Evolutionary conservation across 768 basidiomycete genomes (phyloP).

Genomic region (Podaxis pistillaris): DNA sequence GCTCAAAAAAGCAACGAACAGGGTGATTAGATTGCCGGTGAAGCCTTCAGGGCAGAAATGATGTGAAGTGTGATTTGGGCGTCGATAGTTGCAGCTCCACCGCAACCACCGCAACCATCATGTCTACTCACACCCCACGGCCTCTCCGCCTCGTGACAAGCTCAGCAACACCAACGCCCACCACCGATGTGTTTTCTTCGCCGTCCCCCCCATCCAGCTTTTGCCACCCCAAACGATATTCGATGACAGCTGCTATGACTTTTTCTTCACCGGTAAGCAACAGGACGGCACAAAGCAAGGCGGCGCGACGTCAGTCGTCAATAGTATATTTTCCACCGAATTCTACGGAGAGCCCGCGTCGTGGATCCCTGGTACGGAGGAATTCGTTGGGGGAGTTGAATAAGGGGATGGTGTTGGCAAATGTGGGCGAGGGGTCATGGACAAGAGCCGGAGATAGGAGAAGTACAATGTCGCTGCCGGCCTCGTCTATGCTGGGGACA

Average conservation of each 20-base stretch:
- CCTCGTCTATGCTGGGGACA: slow-evolving; percentile 8
- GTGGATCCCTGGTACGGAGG: slow-evolving; percentile 16
- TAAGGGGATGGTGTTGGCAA: neutral
- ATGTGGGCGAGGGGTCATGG: slow-evolving; percentile 14
- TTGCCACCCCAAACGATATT: slow-evolving; percentile 1
- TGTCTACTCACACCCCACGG: slow-evolving; percentile 9
- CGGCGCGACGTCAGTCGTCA: slow-evolving; percentile 48
- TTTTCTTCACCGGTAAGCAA: neutral
- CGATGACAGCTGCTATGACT: neutral
- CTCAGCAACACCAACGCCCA: neutral
- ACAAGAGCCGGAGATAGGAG: slow-evolving; percentile 26
- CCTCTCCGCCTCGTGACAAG: slow-evolving; percentile 9
- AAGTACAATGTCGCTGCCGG: slow-evolving; percentile 22
- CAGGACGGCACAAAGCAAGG: neutral
- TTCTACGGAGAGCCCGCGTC: slow-evolving; percentile 12
- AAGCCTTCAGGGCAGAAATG: neutral
- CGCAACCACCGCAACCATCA: neutral
- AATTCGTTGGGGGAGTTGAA: slow-evolving; percentile 13
- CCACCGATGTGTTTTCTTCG: neutral
- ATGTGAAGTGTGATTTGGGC: neutral
- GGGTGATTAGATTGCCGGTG: neutral
- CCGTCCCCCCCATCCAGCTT: slow-evolving; percentile 6
- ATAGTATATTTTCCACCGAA: slow-evolving; percentile 49
- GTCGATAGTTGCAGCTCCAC: neutral
- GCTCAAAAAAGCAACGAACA: neutral